Evolutionary conservation across 495 filamentous ascomycete genomes (phyloP).

Genomic region (Podospora anserina): DNA sequence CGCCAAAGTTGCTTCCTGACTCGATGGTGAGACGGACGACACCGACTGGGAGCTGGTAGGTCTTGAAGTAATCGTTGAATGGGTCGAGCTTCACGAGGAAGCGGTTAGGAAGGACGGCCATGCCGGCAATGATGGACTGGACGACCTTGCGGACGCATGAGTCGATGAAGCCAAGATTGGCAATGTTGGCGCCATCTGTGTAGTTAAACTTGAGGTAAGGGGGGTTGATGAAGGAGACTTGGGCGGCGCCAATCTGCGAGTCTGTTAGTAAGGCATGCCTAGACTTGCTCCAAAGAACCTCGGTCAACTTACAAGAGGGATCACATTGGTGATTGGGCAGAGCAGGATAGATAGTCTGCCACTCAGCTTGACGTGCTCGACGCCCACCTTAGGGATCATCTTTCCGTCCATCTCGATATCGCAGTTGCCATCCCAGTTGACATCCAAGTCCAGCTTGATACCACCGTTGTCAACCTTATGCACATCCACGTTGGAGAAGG

Average conservation of each 20-base stretch:
- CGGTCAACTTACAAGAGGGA: constrained; percentile 35
- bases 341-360: constrained; percentile 41
- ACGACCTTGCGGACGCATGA: constrained; percentile 36
- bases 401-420: constrained; percentile 43
- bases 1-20: constrained; percentile 34
- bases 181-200: constrained; percentile 41
- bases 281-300: neutral
- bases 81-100: constrained; percentile 43
- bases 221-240: constrained; percentile 45
- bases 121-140: constrained; percentile 37
- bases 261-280: constrained; percentile 26
- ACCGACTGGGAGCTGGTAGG: constrained; percentile 40
- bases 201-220: constrained; percentile 40
- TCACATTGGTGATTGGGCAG: constrained; percentile 38
- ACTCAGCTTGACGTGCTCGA: constrained; percentile 42
- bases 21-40: constrained; percentile 42
- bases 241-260: constrained; percentile 42
- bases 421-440: constrained; percentile 41
- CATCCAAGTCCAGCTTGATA: constrained; percentile 45
- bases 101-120: constrained; percentile 44
- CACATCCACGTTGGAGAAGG: constrained; percentile 37
- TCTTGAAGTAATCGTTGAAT: constrained; percentile 42
- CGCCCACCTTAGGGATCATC: constrained; percentile 41
- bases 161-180: constrained; percentile 37
- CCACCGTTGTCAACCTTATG: constrained; percentile 37